Percentiles rank a stretch among this genome's conserved stretches.
phyloP scores from a whole-genome alignment of 768 basidiomycete genomes.

The Auricularia heimuer region DNA sequence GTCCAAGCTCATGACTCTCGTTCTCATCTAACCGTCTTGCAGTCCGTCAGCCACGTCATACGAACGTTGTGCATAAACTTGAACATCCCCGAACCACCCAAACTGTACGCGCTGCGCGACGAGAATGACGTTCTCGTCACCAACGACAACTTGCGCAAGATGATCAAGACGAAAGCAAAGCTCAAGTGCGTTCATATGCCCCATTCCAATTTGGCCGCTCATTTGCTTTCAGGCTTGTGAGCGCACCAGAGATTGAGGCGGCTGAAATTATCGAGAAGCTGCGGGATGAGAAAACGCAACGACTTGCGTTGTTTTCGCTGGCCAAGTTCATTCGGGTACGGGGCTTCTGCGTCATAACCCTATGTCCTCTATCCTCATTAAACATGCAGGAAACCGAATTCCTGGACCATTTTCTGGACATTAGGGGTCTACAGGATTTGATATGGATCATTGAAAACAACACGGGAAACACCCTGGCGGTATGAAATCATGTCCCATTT shows the following conservation, averaged over 20 bases:
- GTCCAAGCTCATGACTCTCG: neutral
- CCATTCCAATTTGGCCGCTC: neutral
- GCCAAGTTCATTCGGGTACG: slow-evolving; percentile 70
- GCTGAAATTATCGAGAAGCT: slow-evolving; percentile 68
- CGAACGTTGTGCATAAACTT: slow-evolving; percentile 74
- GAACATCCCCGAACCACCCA: slow-evolving; percentile 63
- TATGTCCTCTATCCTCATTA: neutral
- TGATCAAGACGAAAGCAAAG: slow-evolving; percentile 68
- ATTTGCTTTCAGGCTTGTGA: slow-evolving; percentile 51
- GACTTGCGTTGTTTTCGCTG: slow-evolving; percentile 63
- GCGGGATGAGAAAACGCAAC: slow-evolving; percentile 50
- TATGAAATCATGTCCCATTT: slow-evolving; percentile 21
- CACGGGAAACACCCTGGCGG: slow-evolving; percentile 80
- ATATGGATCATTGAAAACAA: slow-evolving; percentile 55
- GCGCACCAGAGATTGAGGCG: slow-evolving; percentile 71
- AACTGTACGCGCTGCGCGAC: slow-evolving; percentile 69
- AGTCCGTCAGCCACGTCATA: slow-evolving; percentile 73
- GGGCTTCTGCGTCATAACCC: neutral
- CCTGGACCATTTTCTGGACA: slow-evolving; percentile 62
- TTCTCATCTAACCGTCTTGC: neutral
- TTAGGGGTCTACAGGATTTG: slow-evolving; percentile 61
- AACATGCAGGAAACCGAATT: slow-evolving; percentile 71
- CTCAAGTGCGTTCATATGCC: slow-evolving; percentile 48
- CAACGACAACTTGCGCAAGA: slow-evolving; percentile 74
- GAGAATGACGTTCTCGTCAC: slow-evolving; percentile 78